Base-by-base conservation (phyloP, 257 asterid genomes). In the Solanum infundibuliforme region DNA sequence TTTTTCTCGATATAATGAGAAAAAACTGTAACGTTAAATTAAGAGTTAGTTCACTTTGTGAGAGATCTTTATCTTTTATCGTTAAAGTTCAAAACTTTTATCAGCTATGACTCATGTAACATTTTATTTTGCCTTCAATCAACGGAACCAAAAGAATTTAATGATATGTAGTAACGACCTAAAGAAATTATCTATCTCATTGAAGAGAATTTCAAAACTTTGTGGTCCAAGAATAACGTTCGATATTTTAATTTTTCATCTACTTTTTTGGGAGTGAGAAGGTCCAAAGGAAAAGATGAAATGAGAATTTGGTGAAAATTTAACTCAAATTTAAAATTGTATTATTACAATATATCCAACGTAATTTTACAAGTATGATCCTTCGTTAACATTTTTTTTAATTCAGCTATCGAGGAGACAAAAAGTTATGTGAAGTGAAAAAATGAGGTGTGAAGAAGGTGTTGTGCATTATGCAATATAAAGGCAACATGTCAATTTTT, bases 171-270 rank as follows among this genome's bases (percentile, higher is more conserved):
- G 84, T 7, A 68, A 46, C 10, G 62, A 43, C 25, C 62, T 39
- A 77, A 77, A 27, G 0, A 79, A 79, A 27, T 43, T 27, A 79
- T 14, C 14, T 0, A 8, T 16, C 41, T 46, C 85, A 81, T 43
- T 81, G 58, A 43, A 46, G 68, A 81, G 68, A 81, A 81, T 81
- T 81, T 29, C 38, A 81, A 29, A 81, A 43, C 16, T 46, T 81
- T 29, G 85, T 81, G 85, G 68, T 81, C 68, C 85, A 27, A 46
- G 38, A 81, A 81, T 27, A 43, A 81, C 25, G 66, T 46, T 8
- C 62, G 8, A 77, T 25, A 25, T 7, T 39, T 21, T 41, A 76
- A 38, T n/a, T 32, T 71, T 18, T 71, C 41, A 7, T 75, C 55
- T 38, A 38, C 83, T n/a, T 12, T 12, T 76, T 1, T 27, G 12